Conservation (phyloP, 371 early-diverging fungal species). For the Mucor piriformis region DNA sequence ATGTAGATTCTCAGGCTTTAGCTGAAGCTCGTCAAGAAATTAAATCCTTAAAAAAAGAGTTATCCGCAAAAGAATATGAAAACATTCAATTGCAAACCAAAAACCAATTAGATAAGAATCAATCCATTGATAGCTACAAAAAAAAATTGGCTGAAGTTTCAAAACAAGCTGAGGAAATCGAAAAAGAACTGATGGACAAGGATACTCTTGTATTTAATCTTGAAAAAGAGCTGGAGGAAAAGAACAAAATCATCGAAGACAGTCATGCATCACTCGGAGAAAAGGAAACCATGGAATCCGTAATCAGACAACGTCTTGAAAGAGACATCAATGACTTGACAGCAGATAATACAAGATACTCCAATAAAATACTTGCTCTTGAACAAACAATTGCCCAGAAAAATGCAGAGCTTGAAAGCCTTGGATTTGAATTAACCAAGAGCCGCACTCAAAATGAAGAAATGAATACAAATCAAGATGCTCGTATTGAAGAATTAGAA, state of each 20-base stretch:
- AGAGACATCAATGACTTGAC: no score
- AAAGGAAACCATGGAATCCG: no score
- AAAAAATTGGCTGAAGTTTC: neutral
- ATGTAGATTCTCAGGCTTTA: neutral
- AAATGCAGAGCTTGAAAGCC: neutral
- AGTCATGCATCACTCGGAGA: neutral
- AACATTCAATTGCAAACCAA: neutral
- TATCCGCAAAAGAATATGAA: neutral
- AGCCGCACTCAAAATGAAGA: no score
- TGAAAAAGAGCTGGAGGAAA: neutral
- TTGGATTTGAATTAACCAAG: no score
- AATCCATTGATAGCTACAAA: neutral
- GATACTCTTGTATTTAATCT: neutral
- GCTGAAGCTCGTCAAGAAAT: constrained; percentile 1
- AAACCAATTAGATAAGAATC: neutral
- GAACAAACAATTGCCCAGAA: neutral
- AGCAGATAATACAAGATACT: no score
- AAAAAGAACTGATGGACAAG: neutral
- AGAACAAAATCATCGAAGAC: neutral
- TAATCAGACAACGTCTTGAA: no score
- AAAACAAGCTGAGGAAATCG: neutral
- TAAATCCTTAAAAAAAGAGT: neutral
- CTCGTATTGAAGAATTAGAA: neutral
- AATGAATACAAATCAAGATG: neutral
- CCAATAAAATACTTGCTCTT: neutral